Evolutionary conservation across 2,329 filamentous ascomycete genomes (phyloP).

Genomic region (Fusarium buharicum): DNA sequence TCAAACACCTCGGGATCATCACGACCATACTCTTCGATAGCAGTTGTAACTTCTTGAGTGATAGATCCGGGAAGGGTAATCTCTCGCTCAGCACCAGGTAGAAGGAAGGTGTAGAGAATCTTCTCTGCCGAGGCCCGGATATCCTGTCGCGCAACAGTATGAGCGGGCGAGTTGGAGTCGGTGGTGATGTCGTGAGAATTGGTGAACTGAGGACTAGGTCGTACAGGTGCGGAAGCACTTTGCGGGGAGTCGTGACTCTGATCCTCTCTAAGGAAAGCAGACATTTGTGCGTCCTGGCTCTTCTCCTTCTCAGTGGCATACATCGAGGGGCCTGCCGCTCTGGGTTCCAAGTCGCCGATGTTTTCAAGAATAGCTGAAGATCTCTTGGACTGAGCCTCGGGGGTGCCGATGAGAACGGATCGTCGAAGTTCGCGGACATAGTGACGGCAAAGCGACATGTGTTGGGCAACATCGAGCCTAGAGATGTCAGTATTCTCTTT

Average conservation of each 20-base stretch:
- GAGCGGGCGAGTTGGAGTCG: slow-evolving; percentile 83
- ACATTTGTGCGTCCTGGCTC: slow-evolving; percentile 88
- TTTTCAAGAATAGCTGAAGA: slow-evolving; percentile 83
- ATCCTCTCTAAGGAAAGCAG: slow-evolving; percentile 83
- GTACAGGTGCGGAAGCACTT: slow-evolving; percentile 58
- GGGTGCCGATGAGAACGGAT: slow-evolving; percentile 92
- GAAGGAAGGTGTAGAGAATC: slow-evolving; percentile 96
- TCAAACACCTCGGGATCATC: slow-evolving; percentile 99
- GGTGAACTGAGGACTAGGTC: slow-evolving; percentile 67
- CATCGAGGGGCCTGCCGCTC: slow-evolving; percentile 69
- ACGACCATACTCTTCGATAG: slow-evolving; percentile 89
- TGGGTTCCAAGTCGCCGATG: slow-evolving; percentile 72
- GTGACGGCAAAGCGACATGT: slow-evolving; percentile 96
- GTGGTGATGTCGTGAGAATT: slow-evolving; percentile 71
- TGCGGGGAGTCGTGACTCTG: slow-evolving; percentile 66
- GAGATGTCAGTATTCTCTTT: slow-evolving; percentile 25
- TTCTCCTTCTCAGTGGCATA: slow-evolving; percentile 76
- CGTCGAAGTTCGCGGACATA: slow-evolving; percentile 95
- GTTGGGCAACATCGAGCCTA: slow-evolving; percentile 98
- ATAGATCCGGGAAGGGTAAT: slow-evolving; percentile 92
- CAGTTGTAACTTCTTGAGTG: slow-evolving; percentile 82
- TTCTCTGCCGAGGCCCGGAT: slow-evolving; percentile 95
- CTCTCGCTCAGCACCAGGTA: slow-evolving; percentile 95
- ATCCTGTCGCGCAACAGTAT: slow-evolving; percentile 87
- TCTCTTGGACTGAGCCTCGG: slow-evolving; percentile 88